Conservation (phyloP, 495 filamentous ascomycete genomes). For the Podospora conica region DNA sequence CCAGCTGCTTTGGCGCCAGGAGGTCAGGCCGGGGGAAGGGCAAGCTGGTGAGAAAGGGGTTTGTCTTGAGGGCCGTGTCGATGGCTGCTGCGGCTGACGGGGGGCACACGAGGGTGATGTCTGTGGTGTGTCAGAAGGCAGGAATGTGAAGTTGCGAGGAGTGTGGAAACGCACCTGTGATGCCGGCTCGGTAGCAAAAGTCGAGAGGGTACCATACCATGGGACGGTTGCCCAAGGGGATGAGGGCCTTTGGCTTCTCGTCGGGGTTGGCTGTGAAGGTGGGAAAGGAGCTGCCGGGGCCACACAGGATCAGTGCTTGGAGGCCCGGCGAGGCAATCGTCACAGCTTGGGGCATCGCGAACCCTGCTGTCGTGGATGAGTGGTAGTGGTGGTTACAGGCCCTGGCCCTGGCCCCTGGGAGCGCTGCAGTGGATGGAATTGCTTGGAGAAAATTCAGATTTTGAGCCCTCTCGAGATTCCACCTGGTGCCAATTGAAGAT, state of each 20-base stretch:
- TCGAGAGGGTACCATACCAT: conserved; percentile 96
- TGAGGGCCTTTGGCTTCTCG: conserved; percentile 82
- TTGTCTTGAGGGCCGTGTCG: conserved; percentile 71
- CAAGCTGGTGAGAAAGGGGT: conserved; percentile 78
- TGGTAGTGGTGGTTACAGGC: background rate
- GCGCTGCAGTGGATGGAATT: background rate
- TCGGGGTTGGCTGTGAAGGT: conserved; percentile 88
- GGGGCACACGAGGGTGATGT: conserved; percentile 78
- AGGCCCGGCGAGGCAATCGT: conserved; percentile 72
- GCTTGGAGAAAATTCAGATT: background rate
- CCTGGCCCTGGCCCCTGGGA: background rate
- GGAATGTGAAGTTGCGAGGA: conserved; percentile 6
- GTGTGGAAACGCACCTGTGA: conserved; percentile 55
- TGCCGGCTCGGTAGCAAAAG: conserved; percentile 79
- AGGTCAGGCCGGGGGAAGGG: conserved; percentile 68
- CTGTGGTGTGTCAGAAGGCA: conserved; percentile 33
- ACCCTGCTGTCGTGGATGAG: background rate
- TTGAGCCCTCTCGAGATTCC: background rate
- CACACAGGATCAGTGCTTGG: conserved; percentile 89
- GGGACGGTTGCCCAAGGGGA: conserved; percentile 88
- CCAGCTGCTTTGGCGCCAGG: conserved; percentile 63
- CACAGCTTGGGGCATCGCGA: conserved; percentile 60
- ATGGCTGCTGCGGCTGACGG: conserved; percentile 66
- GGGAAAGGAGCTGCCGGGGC: conserved; percentile 80
- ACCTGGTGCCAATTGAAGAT: background rate